Base-by-base conservation (phyloP, 306 rosid genomes). In the Quercus cerris region DNA sequence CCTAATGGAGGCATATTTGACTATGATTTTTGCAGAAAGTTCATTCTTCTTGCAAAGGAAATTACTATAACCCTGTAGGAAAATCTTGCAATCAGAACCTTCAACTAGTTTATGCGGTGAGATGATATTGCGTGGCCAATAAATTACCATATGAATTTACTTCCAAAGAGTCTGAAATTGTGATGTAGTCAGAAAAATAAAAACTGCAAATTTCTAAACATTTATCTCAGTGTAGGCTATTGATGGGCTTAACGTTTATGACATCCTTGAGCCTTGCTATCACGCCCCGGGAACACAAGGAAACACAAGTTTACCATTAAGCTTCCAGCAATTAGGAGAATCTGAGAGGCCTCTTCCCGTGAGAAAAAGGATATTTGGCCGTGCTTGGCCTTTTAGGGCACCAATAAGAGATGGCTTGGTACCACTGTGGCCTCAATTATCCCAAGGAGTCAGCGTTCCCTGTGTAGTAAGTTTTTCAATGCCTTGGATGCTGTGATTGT, bases 371-470 rank as follows among this genome's bases (percentile, higher is more conserved):
- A 90, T 91, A 82, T 90, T 88, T 66, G 97, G 97, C 0, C 85
- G 97, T 13, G 95, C 98, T 38, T 91, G 98, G 98, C 98, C 97
- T 7, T 82, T 82, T 14, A 4, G 81, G 71, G 94, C 92, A 14
- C 89, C 94, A 0, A 88, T 86, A 3, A 78, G 77, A 75, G 84
- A 83, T 2, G 98, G 95, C n/a, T 69, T 56, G 55, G 89, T 94
- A 66, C 84, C 95, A 5, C 58, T 82, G 20, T 94, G 98, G 95
- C 94, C 95, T 20, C 80, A 90, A 38, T 74, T 88, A 18, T 80
- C 81, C 4, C 28, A 27, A 0, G 51, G 31, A 44, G 3, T 5
- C 5, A 13, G 0, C 9, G 84, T 86, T 25, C 90, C 88, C 0
- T 89, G 88, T 74, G 4, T 82, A 70, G 92, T 88, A 77, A 72